A percentile compares a stretch with the other conserved stretches of the same genome.
These are phyloP conservation scores for Wickerhamomyces sydowiorum DNA, from an alignment of 805 yeast genomes.

Conservation along the genomic window DNA sequence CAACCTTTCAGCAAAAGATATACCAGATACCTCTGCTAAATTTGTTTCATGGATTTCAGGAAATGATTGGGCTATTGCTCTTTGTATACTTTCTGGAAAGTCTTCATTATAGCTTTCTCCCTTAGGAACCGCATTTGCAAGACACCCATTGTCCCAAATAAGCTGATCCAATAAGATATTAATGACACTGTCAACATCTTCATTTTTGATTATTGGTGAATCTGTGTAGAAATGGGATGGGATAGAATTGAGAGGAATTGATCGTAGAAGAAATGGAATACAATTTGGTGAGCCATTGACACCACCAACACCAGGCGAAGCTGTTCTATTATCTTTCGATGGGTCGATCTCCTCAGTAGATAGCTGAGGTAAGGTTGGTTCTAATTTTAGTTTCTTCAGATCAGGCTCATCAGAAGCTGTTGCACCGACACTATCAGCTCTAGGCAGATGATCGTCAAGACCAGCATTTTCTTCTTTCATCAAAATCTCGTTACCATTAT, in stretches of 20 bases:
- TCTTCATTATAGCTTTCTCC: constrained; percentile 1
- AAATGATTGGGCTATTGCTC: constrained; percentile 23
- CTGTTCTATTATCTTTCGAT: constrained; percentile 1
- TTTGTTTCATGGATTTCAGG: constrained; percentile 19
- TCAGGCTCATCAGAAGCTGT: constrained; percentile 9
- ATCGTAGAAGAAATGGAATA: constrained; percentile 61
- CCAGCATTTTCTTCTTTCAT: too few species aligned
- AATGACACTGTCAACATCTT: constrained; percentile 16
- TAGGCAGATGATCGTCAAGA: background rate
- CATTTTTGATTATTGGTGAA: constrained; percentile 25
- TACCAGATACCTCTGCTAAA: constrained; percentile 16
- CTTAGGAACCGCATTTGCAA: constrained; percentile 8
- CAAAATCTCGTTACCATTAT: too few species aligned
- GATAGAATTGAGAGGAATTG: constrained; percentile 56
- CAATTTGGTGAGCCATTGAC: constrained; percentile 39
- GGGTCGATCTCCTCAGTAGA: constrained; percentile 13
- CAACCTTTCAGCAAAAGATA: background rate
- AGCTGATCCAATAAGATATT: constrained; percentile 25
- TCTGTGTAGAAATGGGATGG: constrained; percentile 45
- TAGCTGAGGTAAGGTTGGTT: background rate
- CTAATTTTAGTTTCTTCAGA: background rate
- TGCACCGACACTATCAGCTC: background rate
- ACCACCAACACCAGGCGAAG: constrained; percentile 33
- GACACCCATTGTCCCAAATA: constrained; percentile 20
- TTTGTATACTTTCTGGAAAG: constrained; percentile 13